These are phyloP conservation scores for Trebouxia sp. DNA, from an alignment of 139 green algal genomes.

Conservation along the genomic window DNA sequence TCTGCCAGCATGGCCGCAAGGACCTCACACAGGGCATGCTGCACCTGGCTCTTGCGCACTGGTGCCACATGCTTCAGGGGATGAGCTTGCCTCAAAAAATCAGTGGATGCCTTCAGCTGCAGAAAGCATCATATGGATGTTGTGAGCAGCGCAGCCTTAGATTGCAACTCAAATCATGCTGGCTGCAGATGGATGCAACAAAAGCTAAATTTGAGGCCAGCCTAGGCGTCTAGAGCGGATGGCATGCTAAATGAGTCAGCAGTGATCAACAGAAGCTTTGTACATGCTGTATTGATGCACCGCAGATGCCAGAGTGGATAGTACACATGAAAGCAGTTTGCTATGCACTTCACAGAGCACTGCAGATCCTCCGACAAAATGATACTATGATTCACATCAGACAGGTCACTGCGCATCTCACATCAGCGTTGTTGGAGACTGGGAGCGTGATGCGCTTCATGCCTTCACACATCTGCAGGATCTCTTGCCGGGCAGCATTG, in stretches of 20 bases:
- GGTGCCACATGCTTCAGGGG: constrained; percentile 70
- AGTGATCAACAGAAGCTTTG: too few relatives aligned
- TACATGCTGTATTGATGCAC: too few relatives aligned
- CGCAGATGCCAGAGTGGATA: too few relatives aligned
- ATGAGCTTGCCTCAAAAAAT: constrained; percentile 65
- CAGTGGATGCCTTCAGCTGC: constrained; percentile 45
- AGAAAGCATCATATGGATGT: background rate
- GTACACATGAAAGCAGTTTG: too few relatives aligned
- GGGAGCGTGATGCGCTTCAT: constrained; percentile 38
- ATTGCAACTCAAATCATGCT: too few relatives aligned
- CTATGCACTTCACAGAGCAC: too few relatives aligned
- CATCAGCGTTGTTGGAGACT: constrained; percentile 30
- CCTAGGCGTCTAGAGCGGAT: too few relatives aligned
- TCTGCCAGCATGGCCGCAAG: constrained; percentile 69
- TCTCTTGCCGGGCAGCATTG: constrained; percentile 36
- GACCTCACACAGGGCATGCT: constrained; percentile 74
- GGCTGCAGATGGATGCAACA: too few relatives aligned
- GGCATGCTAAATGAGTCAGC: too few relatives aligned
- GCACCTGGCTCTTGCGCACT: constrained; percentile 83
- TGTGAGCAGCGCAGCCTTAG: background rate
- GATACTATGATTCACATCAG: background rate
- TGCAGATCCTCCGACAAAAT: background rate
- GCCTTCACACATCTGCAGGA: constrained; percentile 51
- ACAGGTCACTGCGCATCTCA: background rate
- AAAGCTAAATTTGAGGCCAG: too few relatives aligned